Evolutionary conservation across 2,329 filamentous ascomycete species (phyloP).

Genomic region (Ophiostoma quercus): DNA sequence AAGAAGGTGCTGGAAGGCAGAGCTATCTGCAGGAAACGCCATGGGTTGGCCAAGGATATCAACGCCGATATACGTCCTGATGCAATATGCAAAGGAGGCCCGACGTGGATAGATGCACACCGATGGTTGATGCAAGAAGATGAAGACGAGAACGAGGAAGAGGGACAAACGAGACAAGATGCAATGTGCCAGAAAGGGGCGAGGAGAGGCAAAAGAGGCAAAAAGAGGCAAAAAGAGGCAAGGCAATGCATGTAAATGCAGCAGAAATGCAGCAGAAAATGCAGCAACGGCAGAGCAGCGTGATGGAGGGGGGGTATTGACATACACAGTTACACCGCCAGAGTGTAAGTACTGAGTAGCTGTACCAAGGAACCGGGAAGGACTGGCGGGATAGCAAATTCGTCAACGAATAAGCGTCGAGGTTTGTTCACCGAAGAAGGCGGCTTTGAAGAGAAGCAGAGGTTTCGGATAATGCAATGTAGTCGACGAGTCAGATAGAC

Average conservation of each 20-base stretch:
- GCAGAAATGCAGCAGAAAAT: too few species aligned
- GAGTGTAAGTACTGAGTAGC: background rate
- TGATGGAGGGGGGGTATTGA: background rate
- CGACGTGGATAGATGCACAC: background rate
- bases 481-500: background rate
- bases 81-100: background rate
- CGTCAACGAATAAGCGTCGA: background rate
- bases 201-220: too few species aligned
- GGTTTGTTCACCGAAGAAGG: background rate
- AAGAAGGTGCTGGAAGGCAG: background rate
- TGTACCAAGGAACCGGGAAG: background rate
- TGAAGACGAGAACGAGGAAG: background rate
- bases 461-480: background rate
- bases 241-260: background rate
- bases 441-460: background rate
- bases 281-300: background rate
- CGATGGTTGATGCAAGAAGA: background rate
- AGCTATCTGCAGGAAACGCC: background rate
- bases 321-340: slow-evolving; percentile 12
- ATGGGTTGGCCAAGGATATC: background rate
- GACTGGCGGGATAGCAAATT: background rate
- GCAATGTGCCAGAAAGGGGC: background rate
- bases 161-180: background rate
- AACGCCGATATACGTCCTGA: background rate
- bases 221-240: background rate